Base-by-base conservation (phyloP, 345 rosid genomes). In the Gossypium ekmanianum region DNA sequence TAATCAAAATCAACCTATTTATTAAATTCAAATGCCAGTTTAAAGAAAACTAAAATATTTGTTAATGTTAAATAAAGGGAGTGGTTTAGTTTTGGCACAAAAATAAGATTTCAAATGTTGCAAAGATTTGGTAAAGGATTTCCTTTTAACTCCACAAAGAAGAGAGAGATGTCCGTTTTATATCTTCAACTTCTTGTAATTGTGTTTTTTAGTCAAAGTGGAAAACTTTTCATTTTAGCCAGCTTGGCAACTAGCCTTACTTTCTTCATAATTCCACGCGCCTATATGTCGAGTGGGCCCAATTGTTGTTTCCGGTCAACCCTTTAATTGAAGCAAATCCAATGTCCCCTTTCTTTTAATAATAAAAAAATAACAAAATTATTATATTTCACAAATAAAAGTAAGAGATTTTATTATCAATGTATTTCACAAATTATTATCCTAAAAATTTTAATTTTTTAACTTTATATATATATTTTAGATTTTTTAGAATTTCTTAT, bases 161-260 rank as follows among this genome's bases (percentile, higher is more conserved):
- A 29, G 29, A 4, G 39, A 34, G 39, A 51, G 26, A 16, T 29
- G 73, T 10, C 17, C 73, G 43, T 51, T 29, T 24, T 7, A 14
- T 22, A 22, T 1, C 24, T 22, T 70, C 73, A 70, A 70, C 73
- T 52, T 24, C 51, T 26, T 7, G 29, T 45, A 16, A 52, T 69
- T 69, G 44, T 9, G 61, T 51, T 51, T 69, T 20, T 52, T 52
- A 10, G 73, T 70, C 73, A 70, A 52, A 70, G 27, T 52, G 61
- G 9, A n/a, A 9, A 22, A n/a, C 17, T 3, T 14, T 18, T 4
- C 1, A 43, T 20, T 2, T 47, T 22, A 6, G 71, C 55, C 72
- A 68, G 57, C 22, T 8, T 62, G 47, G 7, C 22, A 43, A 14
- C 3, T 54, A 54, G 1, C 20, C 8, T 54, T 54, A 17, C 20